Evolutionary conservation across 23 red algal genomes (phyloP), one percentile per base, ranked within the genome.

Genomic region (Gracilaria domingensis): DNA sequence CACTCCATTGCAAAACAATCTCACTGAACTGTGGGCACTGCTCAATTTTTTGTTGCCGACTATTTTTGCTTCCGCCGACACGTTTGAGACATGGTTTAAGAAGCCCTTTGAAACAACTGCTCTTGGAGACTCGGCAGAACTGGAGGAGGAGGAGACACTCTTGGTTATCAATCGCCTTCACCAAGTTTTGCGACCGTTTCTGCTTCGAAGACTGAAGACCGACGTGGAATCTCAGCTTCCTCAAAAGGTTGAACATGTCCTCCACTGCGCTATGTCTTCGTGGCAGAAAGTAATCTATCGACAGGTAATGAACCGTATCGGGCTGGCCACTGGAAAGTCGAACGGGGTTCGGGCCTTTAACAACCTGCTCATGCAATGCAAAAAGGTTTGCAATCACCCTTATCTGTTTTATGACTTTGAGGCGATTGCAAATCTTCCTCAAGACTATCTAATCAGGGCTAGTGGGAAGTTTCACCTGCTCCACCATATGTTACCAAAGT

Each of bases 341-440:
- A 90, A 87, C 45, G 88, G 71, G 1, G 89, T 88, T 12, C 50
- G 75, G 58, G 58, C 82, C 49, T 94, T 94, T 70, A 98, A 94
- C 87, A 98, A 98, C 72, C 66, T 94, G 36, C 53, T 95, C 0
- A 99, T 99, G 97, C 97, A 99, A 53, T 75, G 93, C 91, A 95
- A 95, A 32, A 99, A 99, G 80, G 95, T 99, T 33, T 95, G 89
- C 80, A 99, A 99, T 85, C 97, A 99, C 62, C 97, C 97, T 36
- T 99, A 92, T 82, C 77, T 99, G 12, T 99, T 99, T 66, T 95
- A 96, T 40, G 97, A 99, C 38, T 86, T 78, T 45, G 93, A 96
- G 25, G 65, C 72, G 2, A 85, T 95, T 77, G 56, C 81, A 13
- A 50, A 65, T 57, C 87, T 96, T 47, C 88, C 91, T 8, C 49